These are phyloP conservation scores for Fusarium sp. DNA, from an alignment of 2,329 filamentous ascomycete species.

Conservation along the genomic window DNA sequence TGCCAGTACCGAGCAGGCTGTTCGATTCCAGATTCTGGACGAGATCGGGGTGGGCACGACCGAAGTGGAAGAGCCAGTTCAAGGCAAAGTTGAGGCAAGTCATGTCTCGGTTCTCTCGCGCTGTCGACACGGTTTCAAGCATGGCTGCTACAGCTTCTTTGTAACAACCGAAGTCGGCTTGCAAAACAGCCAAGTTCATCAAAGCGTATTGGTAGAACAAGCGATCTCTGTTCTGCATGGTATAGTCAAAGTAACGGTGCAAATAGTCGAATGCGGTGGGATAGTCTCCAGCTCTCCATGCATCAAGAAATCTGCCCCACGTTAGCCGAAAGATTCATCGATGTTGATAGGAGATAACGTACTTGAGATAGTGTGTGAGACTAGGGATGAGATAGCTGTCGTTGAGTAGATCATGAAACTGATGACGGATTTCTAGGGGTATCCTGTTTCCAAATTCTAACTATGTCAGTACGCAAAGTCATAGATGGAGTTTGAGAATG, in stretches of 20 bases:
- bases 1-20: constrained; percentile 79
- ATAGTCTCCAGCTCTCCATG: constrained; percentile 92
- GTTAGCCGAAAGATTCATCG: constrained; percentile 20
- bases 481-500: not conserved
- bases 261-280: constrained; percentile 89
- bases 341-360: not conserved
- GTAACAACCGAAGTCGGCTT: constrained; percentile 94
- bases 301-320: constrained; percentile 78
- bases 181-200: constrained; percentile 90
- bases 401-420: constrained; percentile 74
- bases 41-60: constrained; percentile 83
- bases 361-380: constrained; percentile 80
- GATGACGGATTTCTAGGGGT: constrained; percentile 75
- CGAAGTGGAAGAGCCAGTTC: constrained; percentile 95
- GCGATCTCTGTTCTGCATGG: constrained; percentile 84
- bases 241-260: constrained; percentile 97
- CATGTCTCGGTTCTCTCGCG: constrained; percentile 91
- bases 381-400: constrained; percentile 76
- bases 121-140: constrained; percentile 94
- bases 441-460: constrained; percentile 80
- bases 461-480: constrained; percentile 14
- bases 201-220: constrained; percentile 94
- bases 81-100: constrained; percentile 93
- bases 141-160: constrained; percentile 92
- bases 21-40: constrained; percentile 75